These are phyloP conservation scores for Brettanomyces nanus DNA, from an alignment of 805 yeast genomes.

Conservation along the genomic window DNA sequence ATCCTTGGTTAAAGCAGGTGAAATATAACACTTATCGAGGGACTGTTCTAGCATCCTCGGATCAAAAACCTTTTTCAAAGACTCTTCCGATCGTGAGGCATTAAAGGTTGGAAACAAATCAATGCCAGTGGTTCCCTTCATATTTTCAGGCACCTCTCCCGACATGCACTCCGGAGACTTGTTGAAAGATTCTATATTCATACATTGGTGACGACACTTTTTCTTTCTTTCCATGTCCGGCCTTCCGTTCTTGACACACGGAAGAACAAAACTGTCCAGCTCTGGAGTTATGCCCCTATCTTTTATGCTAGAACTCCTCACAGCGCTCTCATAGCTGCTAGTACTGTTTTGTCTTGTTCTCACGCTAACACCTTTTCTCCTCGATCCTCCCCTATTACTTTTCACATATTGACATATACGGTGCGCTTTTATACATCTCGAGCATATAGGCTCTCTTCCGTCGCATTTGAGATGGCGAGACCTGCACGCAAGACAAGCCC, in stretches of 20 bases:
- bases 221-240: constrained; percentile 12
- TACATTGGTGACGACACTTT: constrained; percentile 21
- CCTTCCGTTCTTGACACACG: constrained; percentile 23
- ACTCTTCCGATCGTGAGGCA: constrained; percentile 19
- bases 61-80: constrained; percentile 21
- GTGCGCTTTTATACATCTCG: constrained; percentile 29
- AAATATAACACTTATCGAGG: constrained; percentile 20
- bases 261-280: constrained; percentile 16
- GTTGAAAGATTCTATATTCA: constrained; percentile 19
- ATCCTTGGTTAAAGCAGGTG: constrained; percentile 21
- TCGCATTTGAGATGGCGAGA: constrained; percentile 43
- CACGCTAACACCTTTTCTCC: constrained; percentile 36
- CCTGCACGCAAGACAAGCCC: constrained; percentile 46
- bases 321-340: constrained; percentile 1
- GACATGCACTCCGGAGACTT: constrained; percentile 24
- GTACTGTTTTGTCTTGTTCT: constrained; percentile 15
- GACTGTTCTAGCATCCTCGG: constrained; percentile 8
- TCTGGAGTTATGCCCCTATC: constrained; percentile 2
- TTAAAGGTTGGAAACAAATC: constrained; percentile 26
- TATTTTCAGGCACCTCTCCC: constrained; percentile 4
- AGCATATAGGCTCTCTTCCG: constrained; percentile 38
- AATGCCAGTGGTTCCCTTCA: constrained; percentile 6
- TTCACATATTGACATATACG: constrained; percentile 40
- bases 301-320: neutral
- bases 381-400: constrained; percentile 46